Evolutionary conservation across 345 rosid species (phyloP), one percentile per base, ranked within the genome.

Genomic region (Dovyalis caffra): DNA sequence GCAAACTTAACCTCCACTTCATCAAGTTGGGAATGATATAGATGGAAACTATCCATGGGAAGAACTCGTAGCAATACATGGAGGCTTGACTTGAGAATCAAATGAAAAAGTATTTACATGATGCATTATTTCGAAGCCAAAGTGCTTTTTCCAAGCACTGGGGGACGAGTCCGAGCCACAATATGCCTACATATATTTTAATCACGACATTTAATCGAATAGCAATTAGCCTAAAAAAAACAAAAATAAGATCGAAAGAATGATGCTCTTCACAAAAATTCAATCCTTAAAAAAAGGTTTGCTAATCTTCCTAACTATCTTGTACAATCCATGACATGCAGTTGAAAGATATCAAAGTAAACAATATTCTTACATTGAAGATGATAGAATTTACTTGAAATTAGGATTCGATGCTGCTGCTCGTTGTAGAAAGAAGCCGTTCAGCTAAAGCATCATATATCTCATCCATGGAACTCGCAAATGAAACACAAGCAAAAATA

Each of bases 1-100:
- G 56, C 58, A 78, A 71, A 78, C 60, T 74, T 82, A 79, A 88
- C 99, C 98, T 95, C 92, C 99, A 93, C 91, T 23, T 92, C 94
- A 87, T 93, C 97, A 34, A 95, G 90, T 82, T 90, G 92, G 21
- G 91, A 90, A 70, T 93, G 90, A 80, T 90, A 95, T 38, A 93
- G 84, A 87, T 90, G 99, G 80, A 95, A 95, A 25, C 99, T 97
- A 86, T 89, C 97, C 98, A 95, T 95, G 32, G 94, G 93, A 83
- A 95, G 85, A 76, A 95, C 89, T 29, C n/a, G 77, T 77, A 78
- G 97, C 98, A 51, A 88, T 93, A 83, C 90, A 92, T 2, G 82
- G 84, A 21, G 90, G 96, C 34, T 32, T 71, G 78, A 84, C 97
- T 83, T 87, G 87, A 80, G 90, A 86, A 85, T 89, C 96, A 62